These are phyloP conservation scores for Heliamphora pulchella DNA, from an alignment of 179 eudicot species.

Conservation along the genomic window DNA sequence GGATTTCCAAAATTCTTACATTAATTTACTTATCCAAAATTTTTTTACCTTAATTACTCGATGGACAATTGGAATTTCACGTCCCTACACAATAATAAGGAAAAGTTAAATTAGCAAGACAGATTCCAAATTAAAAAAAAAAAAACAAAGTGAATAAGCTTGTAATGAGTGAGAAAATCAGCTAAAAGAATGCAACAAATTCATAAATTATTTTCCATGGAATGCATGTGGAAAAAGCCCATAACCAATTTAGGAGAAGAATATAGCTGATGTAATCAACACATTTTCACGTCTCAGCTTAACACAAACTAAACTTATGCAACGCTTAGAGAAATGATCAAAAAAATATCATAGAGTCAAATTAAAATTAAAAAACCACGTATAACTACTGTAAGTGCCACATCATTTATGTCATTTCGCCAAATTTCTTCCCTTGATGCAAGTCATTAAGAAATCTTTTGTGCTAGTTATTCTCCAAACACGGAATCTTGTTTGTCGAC, in stretches of 20 bases:
- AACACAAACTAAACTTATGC: too few relatives aligned
- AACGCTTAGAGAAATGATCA: too few relatives aligned
- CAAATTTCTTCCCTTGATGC: neutral
- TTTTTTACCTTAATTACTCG: conserved; percentile 46
- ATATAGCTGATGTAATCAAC: neutral
- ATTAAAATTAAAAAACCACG: too few relatives aligned
- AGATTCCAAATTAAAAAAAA: neutral
- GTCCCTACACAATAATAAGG: conserved; percentile 34
- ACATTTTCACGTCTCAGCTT: too few relatives aligned
- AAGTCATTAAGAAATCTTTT: neutral
- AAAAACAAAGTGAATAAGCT: neutral
- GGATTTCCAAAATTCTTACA: conserved; percentile 24
- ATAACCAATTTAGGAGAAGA: neutral
- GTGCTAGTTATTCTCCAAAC: neutral
- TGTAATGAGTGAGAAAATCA: neutral
- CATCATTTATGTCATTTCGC: neutral
- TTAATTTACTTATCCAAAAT: conserved; percentile 19
- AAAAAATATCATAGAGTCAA: too few relatives aligned
- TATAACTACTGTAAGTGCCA: too few relatives aligned
- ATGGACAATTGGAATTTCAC: conserved; percentile 59
- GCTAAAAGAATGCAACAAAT: neutral
- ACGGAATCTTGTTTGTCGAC: neutral
- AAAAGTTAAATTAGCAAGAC: neutral
- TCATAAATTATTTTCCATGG: neutral
- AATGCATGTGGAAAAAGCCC: neutral